Conservation (phyloP, 805 yeast genomes). For the Sugiyamaella chiloensis region DNA sequence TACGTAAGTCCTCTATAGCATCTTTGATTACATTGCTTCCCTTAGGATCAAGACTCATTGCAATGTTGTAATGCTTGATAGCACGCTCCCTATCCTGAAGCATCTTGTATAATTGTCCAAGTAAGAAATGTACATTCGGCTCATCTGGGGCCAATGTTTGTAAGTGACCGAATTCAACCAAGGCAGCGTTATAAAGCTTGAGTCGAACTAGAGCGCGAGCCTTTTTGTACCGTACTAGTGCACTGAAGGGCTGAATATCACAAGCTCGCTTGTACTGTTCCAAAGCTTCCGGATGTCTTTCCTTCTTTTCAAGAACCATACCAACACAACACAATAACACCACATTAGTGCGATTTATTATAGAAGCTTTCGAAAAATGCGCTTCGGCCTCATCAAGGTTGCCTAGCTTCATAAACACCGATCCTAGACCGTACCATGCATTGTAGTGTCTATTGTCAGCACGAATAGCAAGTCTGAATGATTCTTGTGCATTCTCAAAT, state of each 20-base stretch:
- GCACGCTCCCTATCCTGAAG: constrained; percentile 75
- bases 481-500: constrained; percentile 80
- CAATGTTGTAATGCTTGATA: constrained; percentile 79
- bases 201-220: constrained; percentile 75
- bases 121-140: constrained; percentile 83
- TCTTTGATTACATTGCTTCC: constrained; percentile 83
- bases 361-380: constrained; percentile 82
- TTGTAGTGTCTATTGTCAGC: constrained; percentile 83
- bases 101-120: constrained; percentile 82
- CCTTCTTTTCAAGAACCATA: constrained; percentile 79
- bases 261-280: constrained; percentile 80
- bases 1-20: constrained; percentile 8
- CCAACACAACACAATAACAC: constrained; percentile 92
- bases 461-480: constrained; percentile 74
- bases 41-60: constrained; percentile 88
- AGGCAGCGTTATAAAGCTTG: constrained; percentile 68
- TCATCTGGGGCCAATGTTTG: constrained; percentile 86
- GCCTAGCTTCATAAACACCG: constrained; percentile 85
- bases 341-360: constrained; percentile 86
- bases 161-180: constrained; percentile 69
- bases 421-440: constrained; percentile 94
- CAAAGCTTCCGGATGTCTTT: constrained; percentile 66
- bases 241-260: constrained; percentile 77
- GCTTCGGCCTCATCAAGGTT: constrained; percentile 78
- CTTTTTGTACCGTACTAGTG: constrained; percentile 82